phyloP scores from a whole-genome alignment of 495 filamentous ascomycete species.

The Apiosordaria backusii region DNA sequence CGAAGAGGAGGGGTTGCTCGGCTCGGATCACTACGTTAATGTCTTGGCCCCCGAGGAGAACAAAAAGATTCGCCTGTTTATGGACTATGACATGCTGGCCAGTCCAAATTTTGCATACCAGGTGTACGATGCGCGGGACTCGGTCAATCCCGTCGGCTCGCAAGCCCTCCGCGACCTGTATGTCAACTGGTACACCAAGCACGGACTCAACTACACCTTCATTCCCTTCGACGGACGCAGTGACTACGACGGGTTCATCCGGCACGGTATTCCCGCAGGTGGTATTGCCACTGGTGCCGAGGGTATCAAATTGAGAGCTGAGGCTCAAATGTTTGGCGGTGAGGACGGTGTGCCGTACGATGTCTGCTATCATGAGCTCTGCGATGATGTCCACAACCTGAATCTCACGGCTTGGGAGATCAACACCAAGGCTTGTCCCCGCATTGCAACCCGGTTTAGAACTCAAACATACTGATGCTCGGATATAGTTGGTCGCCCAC shows the following conservation, averaged over 20 bases:
- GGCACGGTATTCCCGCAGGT: slow-evolving; percentile 50
- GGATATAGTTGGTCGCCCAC: slow-evolving; percentile 48
- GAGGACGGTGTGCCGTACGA: slow-evolving; percentile 51
- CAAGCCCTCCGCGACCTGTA: slow-evolving; percentile 51
- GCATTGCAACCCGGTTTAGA: not conserved
- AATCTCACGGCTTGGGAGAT: slow-evolving; percentile 51
- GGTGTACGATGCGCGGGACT: slow-evolving; percentile 47
- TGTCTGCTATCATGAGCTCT: slow-evolving; percentile 54
- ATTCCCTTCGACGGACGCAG: slow-evolving; percentile 55
- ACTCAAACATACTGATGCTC: slow-evolving; percentile 3
- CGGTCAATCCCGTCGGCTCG: slow-evolving; percentile 46
- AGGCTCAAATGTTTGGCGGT: slow-evolving; percentile 51
- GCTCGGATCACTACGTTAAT: slow-evolving; percentile 53
- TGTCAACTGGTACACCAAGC: slow-evolving; percentile 45
- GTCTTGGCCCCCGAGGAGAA: slow-evolving; percentile 48
- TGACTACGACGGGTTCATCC: slow-evolving; percentile 56
- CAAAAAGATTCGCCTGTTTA: slow-evolving; percentile 53
- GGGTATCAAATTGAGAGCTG: slow-evolving; percentile 52
- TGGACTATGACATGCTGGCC: slow-evolving; percentile 60
- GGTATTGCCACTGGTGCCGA: slow-evolving; percentile 62
- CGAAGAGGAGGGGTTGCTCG: slow-evolving; percentile 58
- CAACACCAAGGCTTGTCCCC: slow-evolving; percentile 47
- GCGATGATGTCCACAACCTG: slow-evolving; percentile 50
- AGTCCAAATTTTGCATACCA: slow-evolving; percentile 55
- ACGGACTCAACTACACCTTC: slow-evolving; percentile 50